Evolutionary conservation across 179 eudicot species (phyloP), one percentile per base, ranked within the genome.

Genomic region (Beta lomatogona): DNA sequence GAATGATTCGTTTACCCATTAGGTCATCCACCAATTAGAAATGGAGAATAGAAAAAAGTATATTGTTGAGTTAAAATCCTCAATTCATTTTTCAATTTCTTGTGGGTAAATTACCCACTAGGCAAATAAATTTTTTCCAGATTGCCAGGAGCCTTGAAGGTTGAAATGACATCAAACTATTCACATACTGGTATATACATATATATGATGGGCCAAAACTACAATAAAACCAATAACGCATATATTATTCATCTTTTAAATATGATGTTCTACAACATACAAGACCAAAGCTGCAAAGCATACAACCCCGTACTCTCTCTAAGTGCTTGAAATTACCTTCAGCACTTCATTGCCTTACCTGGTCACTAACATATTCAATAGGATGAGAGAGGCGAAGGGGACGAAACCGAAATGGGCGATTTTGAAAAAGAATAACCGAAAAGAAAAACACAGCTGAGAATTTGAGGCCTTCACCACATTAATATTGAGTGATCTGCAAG

Each of bases 401-500:
- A 10, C 8, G 4, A 21, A 5, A 6, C 0, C 22, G 7, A 57
- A 48, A 71, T n/a, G 5, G 8, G 6, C 77, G 22, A 41, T 6
- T 21, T 63, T n/a, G 12, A 41, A 41, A 75, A 66, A 76, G 68
- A 58, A 68, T 25, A 54, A 44, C 48, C 11, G 46, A 52, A 16
- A 73, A 72, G 45, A 28, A 15, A 64, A 15, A 31, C 46, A 65
- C 5, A 28, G 48, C 70, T 59, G 61, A 44, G 48, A n/a, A 63
- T 18, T 69, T 28, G 10, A 41, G 54, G 13, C 48, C 57, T 36
- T 16, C 66, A 53, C 46, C 54, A 54, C 63, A 50, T 68, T 14
- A 73, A 73, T 73, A 73, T 55, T 36, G 66, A 75, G 78, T 19
- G 66, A 16, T 16, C 78, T 65, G 57, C 75, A 58, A 80, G 21